phyloP scores from a whole-genome alignment of 495 filamentous ascomycete genomes.

The Geopyxis carbonaria region DNA sequence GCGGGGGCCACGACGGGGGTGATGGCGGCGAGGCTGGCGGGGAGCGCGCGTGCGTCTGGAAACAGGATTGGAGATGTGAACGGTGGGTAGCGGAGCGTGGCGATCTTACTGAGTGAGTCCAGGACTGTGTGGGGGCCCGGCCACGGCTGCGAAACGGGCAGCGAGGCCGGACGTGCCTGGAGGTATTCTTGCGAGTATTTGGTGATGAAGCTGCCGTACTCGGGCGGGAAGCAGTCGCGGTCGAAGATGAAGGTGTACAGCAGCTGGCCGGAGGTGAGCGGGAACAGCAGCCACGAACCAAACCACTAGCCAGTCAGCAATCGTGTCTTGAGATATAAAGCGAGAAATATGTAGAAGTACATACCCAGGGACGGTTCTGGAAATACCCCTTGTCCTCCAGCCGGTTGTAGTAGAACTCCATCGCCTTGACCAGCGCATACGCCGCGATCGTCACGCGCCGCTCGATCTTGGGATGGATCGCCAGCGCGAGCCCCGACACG shows the following conservation, averaged over 20 bases:
- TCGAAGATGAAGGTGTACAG: slow-evolving; percentile 88
- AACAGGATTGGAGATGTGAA: slow-evolving; percentile 76
- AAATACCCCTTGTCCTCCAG: slow-evolving; percentile 67
- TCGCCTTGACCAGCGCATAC: slow-evolving; percentile 55
- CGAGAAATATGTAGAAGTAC: neutral
- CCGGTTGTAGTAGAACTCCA: slow-evolving; percentile 76
- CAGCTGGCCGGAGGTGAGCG: slow-evolving; percentile 75
- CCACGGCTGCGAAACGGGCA: slow-evolving; percentile 53
- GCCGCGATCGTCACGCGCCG: slow-evolving; percentile 64
- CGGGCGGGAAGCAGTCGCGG: slow-evolving; percentile 62
- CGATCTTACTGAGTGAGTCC: slow-evolving; percentile 64
- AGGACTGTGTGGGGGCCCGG: slow-evolving; percentile 59
- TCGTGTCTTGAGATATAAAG: neutral
- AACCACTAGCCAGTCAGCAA: slow-evolving; percentile 50
- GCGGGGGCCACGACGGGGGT: slow-evolving; percentile 66
- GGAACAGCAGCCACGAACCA: slow-evolving; percentile 92
- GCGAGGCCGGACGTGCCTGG: slow-evolving; percentile 48
- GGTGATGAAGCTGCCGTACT: slow-evolving; percentile 57
- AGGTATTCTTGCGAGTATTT: slow-evolving; percentile 62
- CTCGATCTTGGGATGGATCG: slow-evolving; percentile 60
- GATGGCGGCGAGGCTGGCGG: slow-evolving; percentile 45
- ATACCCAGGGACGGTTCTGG: slow-evolving; percentile 36
- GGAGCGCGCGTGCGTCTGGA: slow-evolving; percentile 47
- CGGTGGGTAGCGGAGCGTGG: slow-evolving; percentile 60
- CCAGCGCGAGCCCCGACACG: slow-evolving; percentile 64